Conservation (phyloP, 2,329 filamentous ascomycete genomes). For the Penicillium polonicum region DNA sequence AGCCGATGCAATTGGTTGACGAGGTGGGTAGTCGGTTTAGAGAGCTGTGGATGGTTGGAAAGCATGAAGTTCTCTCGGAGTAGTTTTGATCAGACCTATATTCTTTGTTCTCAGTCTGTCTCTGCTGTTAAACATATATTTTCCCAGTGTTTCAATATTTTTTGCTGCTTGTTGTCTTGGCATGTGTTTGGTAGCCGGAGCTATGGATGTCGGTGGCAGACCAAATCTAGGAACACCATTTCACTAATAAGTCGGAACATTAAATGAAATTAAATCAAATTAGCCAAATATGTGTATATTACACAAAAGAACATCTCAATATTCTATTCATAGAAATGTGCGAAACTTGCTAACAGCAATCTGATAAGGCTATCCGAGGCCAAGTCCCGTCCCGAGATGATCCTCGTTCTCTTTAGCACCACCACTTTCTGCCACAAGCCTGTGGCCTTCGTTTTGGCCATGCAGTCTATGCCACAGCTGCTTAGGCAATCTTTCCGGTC, state of each 20-base stretch:
- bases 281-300: neutral
- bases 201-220: neutral
- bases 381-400: conserved; percentile 19
- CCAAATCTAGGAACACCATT: neutral
- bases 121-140: neutral
- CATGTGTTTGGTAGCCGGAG: neutral
- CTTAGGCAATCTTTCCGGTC: conserved; percentile 40
- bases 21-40: neutral
- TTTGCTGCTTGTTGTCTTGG: neutral
- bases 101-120: neutral
- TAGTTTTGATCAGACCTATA: neutral
- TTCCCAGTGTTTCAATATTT: neutral
- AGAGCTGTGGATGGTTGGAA: neutral
- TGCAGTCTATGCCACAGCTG: conserved; percentile 44
- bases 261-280: neutral
- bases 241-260: neutral
- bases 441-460: conserved; percentile 31
- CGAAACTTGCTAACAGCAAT: conserved; percentile 4
- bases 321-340: neutral
- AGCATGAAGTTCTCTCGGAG: neutral
- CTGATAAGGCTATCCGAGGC: conserved; percentile 23
- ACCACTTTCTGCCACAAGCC: conserved; percentile 16
- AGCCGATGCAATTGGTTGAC: neutral
- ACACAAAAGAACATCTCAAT: neutral
- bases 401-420: conserved; percentile 17